Percentiles rank a stretch among this genome's conserved stretches.
Conservation (phyloP, 225 moss, liverwort and hornwort species). For the Antitrichia curtipendula region DNA sequence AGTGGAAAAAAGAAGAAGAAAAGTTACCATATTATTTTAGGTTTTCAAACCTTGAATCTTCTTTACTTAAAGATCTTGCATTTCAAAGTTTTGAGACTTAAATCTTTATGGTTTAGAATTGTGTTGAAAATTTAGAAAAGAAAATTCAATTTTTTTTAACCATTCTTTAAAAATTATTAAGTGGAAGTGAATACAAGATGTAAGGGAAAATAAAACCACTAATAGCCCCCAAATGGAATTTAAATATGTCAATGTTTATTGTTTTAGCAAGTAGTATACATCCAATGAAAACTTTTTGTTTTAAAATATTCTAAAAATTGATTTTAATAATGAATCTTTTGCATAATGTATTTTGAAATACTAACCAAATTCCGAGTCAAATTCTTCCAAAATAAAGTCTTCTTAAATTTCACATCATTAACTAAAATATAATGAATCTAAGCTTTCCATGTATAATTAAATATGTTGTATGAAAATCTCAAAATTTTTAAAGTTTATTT, state of each 20-base stretch:
- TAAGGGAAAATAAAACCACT: not conserved
- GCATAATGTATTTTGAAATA: rapidly evolving
- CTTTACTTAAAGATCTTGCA: not conserved
- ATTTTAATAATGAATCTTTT: not conserved
- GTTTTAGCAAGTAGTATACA: not conserved
- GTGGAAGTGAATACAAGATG: not conserved
- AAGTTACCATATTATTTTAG: not conserved
- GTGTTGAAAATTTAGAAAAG: not conserved
- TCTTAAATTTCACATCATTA: not conserved
- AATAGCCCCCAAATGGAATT: not conserved
- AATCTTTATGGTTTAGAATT: not conserved
- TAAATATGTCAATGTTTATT: not conserved
- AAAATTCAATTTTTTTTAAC: not conserved
- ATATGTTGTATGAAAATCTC: no score
- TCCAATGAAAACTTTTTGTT: not conserved
- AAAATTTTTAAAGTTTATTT: no score
- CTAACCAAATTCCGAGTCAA: no score
- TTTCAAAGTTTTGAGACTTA: not conserved
- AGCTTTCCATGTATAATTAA: not conserved
- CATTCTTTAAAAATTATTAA: not conserved
- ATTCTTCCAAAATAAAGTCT: not conserved
- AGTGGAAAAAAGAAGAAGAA: not conserved
- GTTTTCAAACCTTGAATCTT: not conserved
- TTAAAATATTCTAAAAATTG: not conserved
- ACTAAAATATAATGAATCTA: not conserved